These are phyloP conservation scores for Irpex sp. DNA, from an alignment of 1,284 basidiomycete species.

Conservation along the genomic window DNA sequence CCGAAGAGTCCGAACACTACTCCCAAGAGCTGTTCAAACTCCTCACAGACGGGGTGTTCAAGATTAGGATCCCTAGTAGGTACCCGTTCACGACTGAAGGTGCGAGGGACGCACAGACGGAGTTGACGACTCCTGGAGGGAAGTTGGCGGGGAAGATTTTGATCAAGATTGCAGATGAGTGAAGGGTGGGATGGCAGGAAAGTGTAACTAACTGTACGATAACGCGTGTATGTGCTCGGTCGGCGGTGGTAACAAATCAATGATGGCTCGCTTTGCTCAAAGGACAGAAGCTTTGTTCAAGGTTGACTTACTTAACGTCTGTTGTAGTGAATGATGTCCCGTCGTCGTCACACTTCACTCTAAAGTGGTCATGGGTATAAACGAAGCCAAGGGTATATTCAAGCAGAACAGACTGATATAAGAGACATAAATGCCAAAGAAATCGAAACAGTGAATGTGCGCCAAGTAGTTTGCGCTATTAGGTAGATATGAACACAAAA, in stretches of 20 bases:
- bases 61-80: slow-evolving; percentile 70
- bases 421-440: not conserved
- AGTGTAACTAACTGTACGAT: not conserved
- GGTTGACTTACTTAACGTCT: too few relatives aligned
- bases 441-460: not conserved
- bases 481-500: not conserved
- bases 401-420: not conserved
- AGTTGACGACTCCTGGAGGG: slow-evolving; percentile 62
- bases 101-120: slow-evolving; percentile 72
- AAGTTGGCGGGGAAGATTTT: slow-evolving; percentile 83
- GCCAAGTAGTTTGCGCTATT: not conserved
- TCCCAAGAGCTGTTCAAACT: slow-evolving; percentile 65
- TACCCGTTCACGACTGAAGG: slow-evolving; percentile 87
- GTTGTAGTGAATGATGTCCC: too few relatives aligned
- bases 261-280: too few relatives aligned
- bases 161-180: slow-evolving; percentile 47
- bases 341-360: too few relatives aligned
- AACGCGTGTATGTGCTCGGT: too few relatives aligned
- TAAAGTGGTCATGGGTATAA: too few relatives aligned
- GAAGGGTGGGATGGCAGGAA: not conserved
- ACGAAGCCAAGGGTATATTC: too few relatives aligned
- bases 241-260: too few relatives aligned
- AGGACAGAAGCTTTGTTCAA: too few relatives aligned
- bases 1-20: slow-evolving; percentile 71
- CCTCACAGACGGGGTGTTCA: slow-evolving; percentile 59